Base-by-base conservation (phyloP, 2,329 filamentous ascomycete genomes). In the Thyridium curvatum region DNA sequence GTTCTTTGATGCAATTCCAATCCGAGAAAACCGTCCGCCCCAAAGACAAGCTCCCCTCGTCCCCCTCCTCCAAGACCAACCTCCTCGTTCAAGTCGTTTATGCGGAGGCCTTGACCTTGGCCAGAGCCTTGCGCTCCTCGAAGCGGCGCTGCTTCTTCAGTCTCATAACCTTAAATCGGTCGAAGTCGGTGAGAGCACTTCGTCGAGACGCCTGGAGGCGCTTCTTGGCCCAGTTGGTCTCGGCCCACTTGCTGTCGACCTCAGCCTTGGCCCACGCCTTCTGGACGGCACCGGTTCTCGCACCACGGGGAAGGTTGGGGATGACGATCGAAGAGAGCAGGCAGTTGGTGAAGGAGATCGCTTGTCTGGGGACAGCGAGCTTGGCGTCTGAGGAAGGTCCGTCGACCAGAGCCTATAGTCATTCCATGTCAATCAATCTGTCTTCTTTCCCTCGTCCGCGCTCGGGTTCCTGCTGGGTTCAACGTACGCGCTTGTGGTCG, bases 101-200 rank as follows among this genome's bases (percentile, higher is more conserved):
- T 68, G 85, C 83, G 59, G 83, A 73, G 59, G 85, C 83, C 77
- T 85, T 86, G 72, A 94, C 75, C 82, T 95, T 94, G 66, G 89
- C 87, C 65, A 94, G 78, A 61, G 87, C 84, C 85, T 96, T 97
- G 74, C 85, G 85, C 72, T 95, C 84, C 79, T 96, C 90, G 75
- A 94, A 97, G 68, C 90, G 86, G 69, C 90, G 87, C 84, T 96
- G 90, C 84, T 98, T 98, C 85, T 91, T 94, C 74, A 97, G 79
- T 72, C 91, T 84, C 82, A 97, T 79, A 61, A 97, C 93, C 86
- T 98, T 96, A 88, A 97, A 98, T 70, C 93, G 85, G 79, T 98
- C 93, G 66, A 98, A 98, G 80, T 98, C 93, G 72, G 84, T 94
- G 55, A 98, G 78, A 61, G 81, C 80, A 75, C 84, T 85, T 78